Evolutionary conservation across 768 basidiomycete genomes (phyloP).

Genomic region (Crucibulum laeve): DNA sequence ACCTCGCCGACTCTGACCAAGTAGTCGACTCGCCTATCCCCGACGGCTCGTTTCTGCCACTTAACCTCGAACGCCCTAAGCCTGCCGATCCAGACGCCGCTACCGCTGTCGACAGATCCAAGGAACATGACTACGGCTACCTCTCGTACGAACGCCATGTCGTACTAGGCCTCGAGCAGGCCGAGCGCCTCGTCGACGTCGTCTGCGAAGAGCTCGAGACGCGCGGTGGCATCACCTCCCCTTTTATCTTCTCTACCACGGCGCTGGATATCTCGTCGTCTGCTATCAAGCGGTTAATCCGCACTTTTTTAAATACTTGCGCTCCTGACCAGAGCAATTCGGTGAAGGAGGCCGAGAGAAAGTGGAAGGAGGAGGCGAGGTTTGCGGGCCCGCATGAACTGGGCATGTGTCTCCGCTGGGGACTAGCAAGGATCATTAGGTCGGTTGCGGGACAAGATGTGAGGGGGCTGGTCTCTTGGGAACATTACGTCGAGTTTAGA

Average conservation of each 20-base stretch:
- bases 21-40: constrained; percentile 28
- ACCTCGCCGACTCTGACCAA: constrained; percentile 25
- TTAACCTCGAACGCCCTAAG: constrained; percentile 45
- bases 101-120: constrained; percentile 28
- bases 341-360: constrained; percentile 40
- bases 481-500: constrained; percentile 78
- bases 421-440: constrained; percentile 73
- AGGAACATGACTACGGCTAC: constrained; percentile 62
- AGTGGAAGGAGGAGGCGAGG: constrained; percentile 76
- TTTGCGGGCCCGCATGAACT: constrained; percentile 87
- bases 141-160: constrained; percentile 71
- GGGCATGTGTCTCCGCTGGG: constrained; percentile 93
- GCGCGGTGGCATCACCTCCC: constrained; percentile 79
- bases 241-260: constrained; percentile 86
- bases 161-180: constrained; percentile 70
- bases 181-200: constrained; percentile 66
- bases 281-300: constrained; percentile 73
- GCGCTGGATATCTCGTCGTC: constrained; percentile 80
- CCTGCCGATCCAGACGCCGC: too few relatives aligned
- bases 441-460: constrained; percentile 66
- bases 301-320: constrained; percentile 74
- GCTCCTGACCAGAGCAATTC: constrained; percentile 21
- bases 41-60: constrained; percentile 50
- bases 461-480: constrained; percentile 85
- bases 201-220: constrained; percentile 66